Evolutionary conservation across 495 filamentous ascomycete genomes (phyloP).

Genomic region (Aspergillus mulundensis): DNA sequence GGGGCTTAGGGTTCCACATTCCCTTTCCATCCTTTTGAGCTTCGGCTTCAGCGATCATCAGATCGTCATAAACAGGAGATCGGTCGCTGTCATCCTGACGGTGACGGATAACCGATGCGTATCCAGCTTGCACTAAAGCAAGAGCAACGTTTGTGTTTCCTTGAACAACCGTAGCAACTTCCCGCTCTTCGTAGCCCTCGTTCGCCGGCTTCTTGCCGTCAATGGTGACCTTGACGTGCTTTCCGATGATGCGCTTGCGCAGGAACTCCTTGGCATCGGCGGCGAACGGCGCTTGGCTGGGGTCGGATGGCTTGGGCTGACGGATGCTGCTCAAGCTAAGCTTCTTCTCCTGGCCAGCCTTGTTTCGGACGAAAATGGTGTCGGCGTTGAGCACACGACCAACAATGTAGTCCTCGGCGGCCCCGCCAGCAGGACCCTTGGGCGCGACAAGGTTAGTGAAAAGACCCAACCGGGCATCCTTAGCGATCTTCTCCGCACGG

Average conservation of each 20-base stretch:
- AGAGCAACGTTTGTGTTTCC: slow-evolving; percentile 85
- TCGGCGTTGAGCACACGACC: slow-evolving; percentile 84
- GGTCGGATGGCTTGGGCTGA: slow-evolving; percentile 79
- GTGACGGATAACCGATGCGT: slow-evolving; percentile 89
- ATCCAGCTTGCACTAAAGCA: slow-evolving; percentile 83
- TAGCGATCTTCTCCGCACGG: slow-evolving; percentile 82
- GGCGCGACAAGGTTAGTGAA: slow-evolving; percentile 74
- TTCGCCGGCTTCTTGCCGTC: slow-evolving; percentile 88
- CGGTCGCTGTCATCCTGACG: slow-evolving; percentile 88
- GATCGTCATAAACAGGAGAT: slow-evolving; percentile 87
- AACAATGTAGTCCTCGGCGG: slow-evolving; percentile 73
- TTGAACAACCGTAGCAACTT: slow-evolving; percentile 81
- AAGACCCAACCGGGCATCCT: slow-evolving; percentile 64
- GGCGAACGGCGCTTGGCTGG: slow-evolving; percentile 77
- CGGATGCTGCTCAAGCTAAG: slow-evolving; percentile 89
- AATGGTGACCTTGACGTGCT: slow-evolving; percentile 80
- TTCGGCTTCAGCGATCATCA: slow-evolving; percentile 82
- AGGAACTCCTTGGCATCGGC: slow-evolving; percentile 96
- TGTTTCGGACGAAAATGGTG: slow-evolving; percentile 78
- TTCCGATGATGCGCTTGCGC: slow-evolving; percentile 90
- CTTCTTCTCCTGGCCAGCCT: slow-evolving; percentile 79
- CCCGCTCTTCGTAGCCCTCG: slow-evolving; percentile 89
- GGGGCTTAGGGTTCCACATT: slow-evolving; percentile 85
- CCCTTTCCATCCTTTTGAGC: slow-evolving; percentile 84
- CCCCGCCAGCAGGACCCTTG: slow-evolving; percentile 43